These are phyloP conservation scores for Candida dajiaensis DNA, from an alignment of 805 yeast genomes.

Conservation along the genomic window DNA sequence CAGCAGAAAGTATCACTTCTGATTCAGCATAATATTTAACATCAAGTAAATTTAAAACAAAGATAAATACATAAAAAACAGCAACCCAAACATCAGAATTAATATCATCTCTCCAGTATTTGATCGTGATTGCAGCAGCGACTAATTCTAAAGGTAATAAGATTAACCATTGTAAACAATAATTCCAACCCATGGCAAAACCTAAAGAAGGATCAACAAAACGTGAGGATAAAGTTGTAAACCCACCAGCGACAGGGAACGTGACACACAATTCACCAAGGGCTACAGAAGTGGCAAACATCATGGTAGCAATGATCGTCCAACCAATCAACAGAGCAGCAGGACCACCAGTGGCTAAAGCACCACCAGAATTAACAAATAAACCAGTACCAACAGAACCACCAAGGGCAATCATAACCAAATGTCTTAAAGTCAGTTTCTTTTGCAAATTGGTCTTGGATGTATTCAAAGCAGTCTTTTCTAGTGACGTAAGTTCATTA, in stretches of 20 bases:
- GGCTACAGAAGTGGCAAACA: slow-evolving; percentile 52
- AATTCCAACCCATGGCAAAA: slow-evolving; percentile 47
- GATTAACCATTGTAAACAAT: slow-evolving; percentile 49
- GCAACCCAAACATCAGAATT: slow-evolving; percentile 56
- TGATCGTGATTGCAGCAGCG: slow-evolving; percentile 51
- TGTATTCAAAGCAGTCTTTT: slow-evolving; percentile 31
- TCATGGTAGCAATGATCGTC: slow-evolving; percentile 48
- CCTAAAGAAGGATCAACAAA: slow-evolving; percentile 52
- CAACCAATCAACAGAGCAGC: slow-evolving; percentile 56
- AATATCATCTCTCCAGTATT: slow-evolving; percentile 43
- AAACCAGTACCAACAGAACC: slow-evolving; percentile 72
- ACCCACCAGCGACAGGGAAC: slow-evolving; percentile 49
- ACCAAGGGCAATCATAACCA: slow-evolving; percentile 74
- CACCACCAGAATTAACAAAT: slow-evolving; percentile 59
- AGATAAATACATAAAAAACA: slow-evolving; percentile 42
- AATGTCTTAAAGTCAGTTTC: slow-evolving; percentile 42
- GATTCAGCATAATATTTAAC: slow-evolving; percentile 51
- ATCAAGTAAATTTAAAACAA: slow-evolving; percentile 43
- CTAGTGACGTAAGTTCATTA: slow-evolving; percentile 29
- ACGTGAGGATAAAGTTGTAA: slow-evolving; percentile 42
- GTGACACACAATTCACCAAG: slow-evolving; percentile 49
- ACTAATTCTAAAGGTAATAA: slow-evolving; percentile 52
- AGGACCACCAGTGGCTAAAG: slow-evolving; percentile 55
- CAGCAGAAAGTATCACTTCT: slow-evolving; percentile 41
- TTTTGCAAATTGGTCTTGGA: slow-evolving; percentile 32